phyloP scores from a whole-genome alignment of 768 basidiomycete species.

The Holtermanniella nyarrowii region DNA sequence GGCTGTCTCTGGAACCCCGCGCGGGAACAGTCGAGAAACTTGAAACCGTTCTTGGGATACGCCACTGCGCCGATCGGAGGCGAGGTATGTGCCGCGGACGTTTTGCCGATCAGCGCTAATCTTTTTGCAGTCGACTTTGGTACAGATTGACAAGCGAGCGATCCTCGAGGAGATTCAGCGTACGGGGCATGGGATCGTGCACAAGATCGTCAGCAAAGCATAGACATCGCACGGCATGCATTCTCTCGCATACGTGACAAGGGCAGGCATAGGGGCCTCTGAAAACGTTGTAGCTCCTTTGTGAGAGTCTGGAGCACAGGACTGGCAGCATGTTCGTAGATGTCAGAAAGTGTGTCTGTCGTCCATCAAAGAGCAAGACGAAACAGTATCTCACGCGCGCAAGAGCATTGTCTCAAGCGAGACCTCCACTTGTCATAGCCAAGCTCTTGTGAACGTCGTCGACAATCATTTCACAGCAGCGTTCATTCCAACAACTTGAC shows the following conservation, averaged over 20 bases:
- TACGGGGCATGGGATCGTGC: constrained; percentile 60
- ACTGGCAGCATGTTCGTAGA: too few relatives aligned
- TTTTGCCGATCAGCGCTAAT: background rate
- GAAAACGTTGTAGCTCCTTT: background rate
- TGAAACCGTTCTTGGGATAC: constrained; percentile 74
- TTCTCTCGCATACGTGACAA: too few relatives aligned
- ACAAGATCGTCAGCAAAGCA: constrained; percentile 22
- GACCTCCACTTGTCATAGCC: too few relatives aligned
- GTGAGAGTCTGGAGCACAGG: too few relatives aligned
- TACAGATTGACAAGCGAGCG: constrained; percentile 56
- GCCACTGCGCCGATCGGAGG: constrained; percentile 51
- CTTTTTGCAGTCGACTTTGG: constrained; percentile 48
- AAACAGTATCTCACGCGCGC: too few relatives aligned
- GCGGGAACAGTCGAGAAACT: constrained; percentile 53
- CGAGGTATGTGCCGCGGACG: constrained; percentile 9
- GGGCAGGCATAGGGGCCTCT: background rate
- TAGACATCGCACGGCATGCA: too few relatives aligned
- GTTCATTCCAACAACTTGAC: too few relatives aligned
- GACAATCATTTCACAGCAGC: too few relatives aligned
- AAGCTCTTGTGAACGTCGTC: too few relatives aligned
- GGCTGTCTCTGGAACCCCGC: constrained; percentile 80
- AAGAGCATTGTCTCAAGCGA: too few relatives aligned
- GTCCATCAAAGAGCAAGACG: too few relatives aligned
- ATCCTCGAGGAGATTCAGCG: constrained; percentile 67
- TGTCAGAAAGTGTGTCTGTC: too few relatives aligned